Base-by-base conservation (phyloP, 805 yeast genomes). In the Suhomyces pyralidae region DNA sequence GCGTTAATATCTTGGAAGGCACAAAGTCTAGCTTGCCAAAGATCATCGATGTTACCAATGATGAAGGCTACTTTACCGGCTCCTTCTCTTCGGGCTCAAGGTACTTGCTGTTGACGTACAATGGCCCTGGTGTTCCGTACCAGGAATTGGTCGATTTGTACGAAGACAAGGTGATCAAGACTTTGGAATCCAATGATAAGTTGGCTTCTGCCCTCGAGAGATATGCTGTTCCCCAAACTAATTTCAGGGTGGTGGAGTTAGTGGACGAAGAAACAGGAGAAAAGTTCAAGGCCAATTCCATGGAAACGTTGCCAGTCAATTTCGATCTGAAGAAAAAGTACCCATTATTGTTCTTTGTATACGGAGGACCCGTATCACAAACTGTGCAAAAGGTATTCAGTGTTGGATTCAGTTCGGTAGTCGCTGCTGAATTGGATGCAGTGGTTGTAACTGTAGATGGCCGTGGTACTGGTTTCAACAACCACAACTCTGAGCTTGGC, bases 291-390 rank as follows among this genome's bases (percentile, higher is more conserved):
- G 88, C 81, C 14, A 89, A 92, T 68, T 81, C 82, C 26, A 78
- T 83, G 53, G 97, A 92, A 67, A 86, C 90, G 5, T 73, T 85
- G 44, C 98, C 98, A 1, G 79, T 85, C 43, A 72, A 78, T 57
- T 94, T 94, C 65, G 80, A 88, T 61, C 73, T 77, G 10, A 61
- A 70, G 7, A 73, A 77, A 61, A 77, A 85, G 65, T 91, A 93
- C 66, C 98, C 98, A 0, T 84, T 94, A 0, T 76, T 94, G 53
- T 93, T 94, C 66, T 91, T 80, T 65, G 91, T 91, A 4, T 94
- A 94, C 64, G 97, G 97, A 20, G 99, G 99, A 0, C 99, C 99
- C 7, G 94, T 91, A 34, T 88, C 96, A 5, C 98, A 94, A 68
- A 76, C 81, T 50, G 97, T 93, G 6, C 73, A 78, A 43, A 83